Base-by-base conservation (phyloP, 345 rosid genomes). In the Sonneratia alba region DNA sequence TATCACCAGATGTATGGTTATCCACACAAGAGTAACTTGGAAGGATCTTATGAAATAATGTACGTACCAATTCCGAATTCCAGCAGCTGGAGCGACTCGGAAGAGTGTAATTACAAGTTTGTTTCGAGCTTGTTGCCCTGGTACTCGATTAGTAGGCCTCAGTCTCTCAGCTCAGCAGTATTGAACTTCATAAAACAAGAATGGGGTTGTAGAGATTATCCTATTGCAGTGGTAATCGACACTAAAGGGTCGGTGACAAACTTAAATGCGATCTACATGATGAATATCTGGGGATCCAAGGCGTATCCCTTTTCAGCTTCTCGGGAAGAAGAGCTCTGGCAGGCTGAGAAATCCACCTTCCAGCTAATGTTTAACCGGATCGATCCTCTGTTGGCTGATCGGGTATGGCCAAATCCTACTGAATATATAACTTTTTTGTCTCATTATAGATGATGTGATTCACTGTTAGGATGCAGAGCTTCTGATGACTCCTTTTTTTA, bases 261-360 rank as follows among this genome's bases (percentile, higher is more conserved):
- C 77, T 72, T 70, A 68, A 88, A 89, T 70, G 93, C 93, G 32
- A 75, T 91, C 67, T 89, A 93, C 75, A 89, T 89, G 93, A 77
- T 87, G 62, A 55, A 82, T 69, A 83, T 89, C 22, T 91, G 98
- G 98, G 96, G 97, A 76, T 78, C 82, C 59, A 71, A 68, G 63
- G 93, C 96, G 51, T 88, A 81, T 64, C 98, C 96, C 32, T 93
- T 91, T 75, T 86, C 98, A 55, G 68, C 77, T 77, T 68, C 83
- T 4, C 83, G 83, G 77, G 93, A 93, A 82, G 73, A 69, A 67
- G 80, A 83, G 72, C 92, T 93, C 24, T 93, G 95, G 98, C 79
- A 84, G 75, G 79, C 70, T 56, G 84, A 84, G 81, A 72, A 72
- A 34, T 85, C 89, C 88, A 87, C 82, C 36, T 72, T 89, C 73